Percentiles rank a stretch among this genome's conserved stretches.
Evolutionary conservation across 169 alveolate species (phyloP).

Genomic region (Besnoitia besnoiti): DNA sequence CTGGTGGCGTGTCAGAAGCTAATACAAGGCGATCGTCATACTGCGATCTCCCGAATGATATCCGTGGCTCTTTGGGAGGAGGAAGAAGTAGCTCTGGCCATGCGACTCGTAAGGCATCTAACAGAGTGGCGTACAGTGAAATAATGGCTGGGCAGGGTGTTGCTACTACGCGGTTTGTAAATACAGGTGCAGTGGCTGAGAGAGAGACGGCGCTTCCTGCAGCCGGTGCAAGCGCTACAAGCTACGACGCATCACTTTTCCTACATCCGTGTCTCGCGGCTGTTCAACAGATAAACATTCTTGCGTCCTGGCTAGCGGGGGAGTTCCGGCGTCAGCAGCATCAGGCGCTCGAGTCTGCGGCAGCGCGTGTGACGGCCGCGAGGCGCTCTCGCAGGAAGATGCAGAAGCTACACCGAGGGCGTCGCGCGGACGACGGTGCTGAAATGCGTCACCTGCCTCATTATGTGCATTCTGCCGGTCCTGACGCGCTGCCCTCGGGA

Average conservation of each 20-base stretch:
- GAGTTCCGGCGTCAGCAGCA: slow-evolving; percentile 8
- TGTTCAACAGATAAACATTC: slow-evolving; percentile 24
- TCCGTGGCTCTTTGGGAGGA: too few relatives aligned
- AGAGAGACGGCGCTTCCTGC: neutral
- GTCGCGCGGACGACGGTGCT: neutral
- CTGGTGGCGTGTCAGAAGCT: too few relatives aligned
- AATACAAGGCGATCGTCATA: too few relatives aligned
- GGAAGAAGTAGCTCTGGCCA: too few relatives aligned
- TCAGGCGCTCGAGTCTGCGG: slow-evolving; percentile 31
- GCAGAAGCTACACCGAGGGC: neutral
- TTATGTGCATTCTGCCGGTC: too few relatives aligned
- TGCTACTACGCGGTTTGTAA: too few relatives aligned
- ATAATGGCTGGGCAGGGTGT: too few relatives aligned
- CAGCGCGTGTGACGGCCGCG: neutral
- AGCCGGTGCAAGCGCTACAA: neutral
- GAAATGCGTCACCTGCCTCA: neutral
- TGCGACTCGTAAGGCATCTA: too few relatives aligned
- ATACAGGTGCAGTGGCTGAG: neutral
- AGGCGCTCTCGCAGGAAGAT: neutral
- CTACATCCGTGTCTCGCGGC: slow-evolving; percentile 41
- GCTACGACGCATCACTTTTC: slow-evolving; percentile 35
- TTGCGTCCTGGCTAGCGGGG: slow-evolving; percentile 45
- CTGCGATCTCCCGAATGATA: too few relatives aligned
- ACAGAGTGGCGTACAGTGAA: too few relatives aligned
- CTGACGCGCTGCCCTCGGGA: too few relatives aligned